Conservation (phyloP, 176 grass and related monocot species). For the Chrysopogon serrulatus region DNA sequence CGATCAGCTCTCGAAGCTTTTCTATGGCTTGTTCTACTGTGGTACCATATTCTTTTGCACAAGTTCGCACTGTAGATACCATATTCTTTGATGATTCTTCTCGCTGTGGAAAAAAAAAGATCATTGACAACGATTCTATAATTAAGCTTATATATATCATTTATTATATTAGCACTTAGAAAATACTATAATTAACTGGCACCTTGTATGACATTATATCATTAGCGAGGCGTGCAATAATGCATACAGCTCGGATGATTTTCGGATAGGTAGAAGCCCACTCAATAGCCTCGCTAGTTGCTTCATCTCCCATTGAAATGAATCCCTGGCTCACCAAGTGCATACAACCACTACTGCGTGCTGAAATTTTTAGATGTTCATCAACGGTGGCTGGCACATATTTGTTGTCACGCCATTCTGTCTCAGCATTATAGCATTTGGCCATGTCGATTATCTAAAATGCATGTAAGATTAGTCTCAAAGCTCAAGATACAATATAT, state of each 20-base stretch:
- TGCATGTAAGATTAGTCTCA: not conserved
- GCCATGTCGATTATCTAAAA: not conserved
- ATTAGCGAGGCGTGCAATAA: not conserved
- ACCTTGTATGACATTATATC: constrained; percentile 5
- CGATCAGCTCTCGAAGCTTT: not conserved
- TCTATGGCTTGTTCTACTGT: not conserved
- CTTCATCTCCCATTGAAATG: not conserved
- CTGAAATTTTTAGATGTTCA: constrained; percentile 9
- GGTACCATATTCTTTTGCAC: not conserved
- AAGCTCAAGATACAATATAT: not conserved
- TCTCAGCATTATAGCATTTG: not conserved
- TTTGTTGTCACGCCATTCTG: constrained; percentile 3
- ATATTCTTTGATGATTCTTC: not conserved
- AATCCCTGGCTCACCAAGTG: not conserved
- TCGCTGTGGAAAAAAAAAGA: not conserved
- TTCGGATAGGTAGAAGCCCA: not conserved
- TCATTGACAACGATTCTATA: not conserved
- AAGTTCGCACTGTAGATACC: not conserved
- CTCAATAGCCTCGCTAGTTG: not conserved
- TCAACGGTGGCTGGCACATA: constrained; percentile 1
- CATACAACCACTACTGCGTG: not conserved
- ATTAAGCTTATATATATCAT: not conserved
- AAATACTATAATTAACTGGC: not conserved
- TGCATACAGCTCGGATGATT: not conserved
- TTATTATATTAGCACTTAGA: too few relatives aligned